Base-by-base conservation (phyloP, 768 basidiomycete species). In the Lactarius pseudohatsudake region DNA sequence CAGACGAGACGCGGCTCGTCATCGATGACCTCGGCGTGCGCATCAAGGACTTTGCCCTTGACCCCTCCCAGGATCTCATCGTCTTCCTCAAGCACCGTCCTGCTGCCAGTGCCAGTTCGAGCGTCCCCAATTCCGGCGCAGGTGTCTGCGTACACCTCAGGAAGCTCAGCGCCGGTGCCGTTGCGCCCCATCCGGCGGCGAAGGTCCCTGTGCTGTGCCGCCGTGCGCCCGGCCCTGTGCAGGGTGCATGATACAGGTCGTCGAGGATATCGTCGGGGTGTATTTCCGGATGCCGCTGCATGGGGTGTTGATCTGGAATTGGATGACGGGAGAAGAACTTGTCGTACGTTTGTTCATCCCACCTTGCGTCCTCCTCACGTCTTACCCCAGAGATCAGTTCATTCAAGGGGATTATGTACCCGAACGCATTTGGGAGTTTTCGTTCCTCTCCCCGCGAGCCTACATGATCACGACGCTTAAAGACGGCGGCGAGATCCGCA, bases 1-100 rank as follows among this genome's bases (percentile, higher is more conserved):
- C 50, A 4, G 67, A 36, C 32, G 74, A 26, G 22, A 68, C 10
- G 9, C 68, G 56, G n/a, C 66, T 77, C 40, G 68, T 76, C 2
- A 66, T 72, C 20, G 73, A 76, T 1, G 77, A 84, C 34, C 50
- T 86, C 0, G 79, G 78, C 1, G 56, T 85, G 11, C 65, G 73
- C 10, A 77, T 80, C 45, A 77, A 83, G 54, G 87, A 88, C 70
- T 86, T 88, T 66, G 85, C 84, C 0, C 82, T 88, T n/a, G 87
- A 88, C 69, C 85, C 87, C 0, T 80, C 84, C 5, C 87, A 88
- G 72, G 85, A 88, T 68, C 71, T 88, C 56, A 76, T 87, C 43
- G 79, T 82, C 9, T 72, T 84, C 18, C 73, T 85, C n/a, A 69
- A 73, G 15, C 64, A 66, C 26, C 57, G 41, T 1, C 47, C 56